Percentiles rank a stretch among this genome's conserved stretches.
Conservation (phyloP, 805 yeast species). For the Yamadazyma ubonensis region DNA sequence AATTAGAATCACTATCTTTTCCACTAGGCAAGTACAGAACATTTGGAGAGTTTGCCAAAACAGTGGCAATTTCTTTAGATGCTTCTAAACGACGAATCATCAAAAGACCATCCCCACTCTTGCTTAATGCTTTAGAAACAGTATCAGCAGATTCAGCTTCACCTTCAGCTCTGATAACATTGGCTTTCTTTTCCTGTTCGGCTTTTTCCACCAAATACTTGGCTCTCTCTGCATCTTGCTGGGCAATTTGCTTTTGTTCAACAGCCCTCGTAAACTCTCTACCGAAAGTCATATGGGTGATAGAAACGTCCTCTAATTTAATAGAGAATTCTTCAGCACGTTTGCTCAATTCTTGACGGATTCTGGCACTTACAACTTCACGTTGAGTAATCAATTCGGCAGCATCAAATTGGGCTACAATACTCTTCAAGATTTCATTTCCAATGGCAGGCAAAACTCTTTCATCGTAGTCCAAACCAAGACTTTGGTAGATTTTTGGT, state of each 20-base stretch:
- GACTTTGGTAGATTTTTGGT: slow-evolving; percentile 84
- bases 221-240: slow-evolving; percentile 98
- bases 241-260: slow-evolving; percentile 98
- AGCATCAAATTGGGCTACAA: slow-evolving; percentile 93
- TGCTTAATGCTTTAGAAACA: slow-evolving; percentile 86
- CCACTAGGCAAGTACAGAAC: slow-evolving; percentile 82
- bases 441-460: slow-evolving; percentile 91
- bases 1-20: slow-evolving; percentile 47
- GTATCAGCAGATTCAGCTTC: slow-evolving; percentile 98
- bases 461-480: slow-evolving; percentile 94
- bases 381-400: slow-evolving; percentile 97
- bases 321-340: slow-evolving; percentile 90
- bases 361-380: slow-evolving; percentile 87
- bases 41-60: slow-evolving; percentile 79
- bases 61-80: slow-evolving; percentile 89
- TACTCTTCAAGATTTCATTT: slow-evolving; percentile 83
- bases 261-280: slow-evolving; percentile 96
- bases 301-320: slow-evolving; percentile 92
- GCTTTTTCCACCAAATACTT: slow-evolving; percentile 91
- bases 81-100: slow-evolving; percentile 95
- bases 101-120: slow-evolving; percentile 94
- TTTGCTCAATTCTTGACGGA: slow-evolving; percentile 77
- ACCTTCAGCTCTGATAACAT: slow-evolving; percentile 96
- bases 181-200: slow-evolving; percentile 94
- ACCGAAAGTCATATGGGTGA: slow-evolving; percentile 97